Evolutionary conservation across 495 filamentous ascomycete species (phyloP).

Genomic region (Penicillium ochrochloron): DNA sequence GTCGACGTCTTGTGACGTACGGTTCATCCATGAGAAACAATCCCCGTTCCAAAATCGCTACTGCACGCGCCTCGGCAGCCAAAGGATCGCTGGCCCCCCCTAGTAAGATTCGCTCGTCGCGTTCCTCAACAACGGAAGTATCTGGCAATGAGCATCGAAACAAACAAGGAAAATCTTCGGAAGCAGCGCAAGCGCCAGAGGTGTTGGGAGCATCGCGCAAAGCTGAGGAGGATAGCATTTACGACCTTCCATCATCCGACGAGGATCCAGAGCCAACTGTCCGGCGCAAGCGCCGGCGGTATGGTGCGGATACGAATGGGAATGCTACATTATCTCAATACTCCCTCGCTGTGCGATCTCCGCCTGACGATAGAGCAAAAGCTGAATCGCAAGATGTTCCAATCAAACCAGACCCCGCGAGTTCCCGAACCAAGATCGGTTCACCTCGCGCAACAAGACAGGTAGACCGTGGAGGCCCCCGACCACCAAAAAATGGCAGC

Average conservation of each 20-base stretch:
- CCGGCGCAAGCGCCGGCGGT: conserved; percentile 26
- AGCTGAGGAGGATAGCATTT: conserved; percentile 25
- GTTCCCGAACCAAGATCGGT: background rate
- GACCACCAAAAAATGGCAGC: background rate
- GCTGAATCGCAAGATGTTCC: background rate
- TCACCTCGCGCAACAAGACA: background rate
- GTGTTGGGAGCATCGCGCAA: background rate
- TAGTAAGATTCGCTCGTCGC: conserved; percentile 6
- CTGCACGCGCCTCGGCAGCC: conserved; percentile 3
- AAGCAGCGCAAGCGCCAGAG: background rate
- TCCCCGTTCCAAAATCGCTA: conserved; percentile 8
- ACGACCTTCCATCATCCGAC: conserved; percentile 47
- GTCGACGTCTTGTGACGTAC: conserved; percentile 54
- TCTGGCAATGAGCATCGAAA: conserved; percentile 11
- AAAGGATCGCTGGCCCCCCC: background rate
- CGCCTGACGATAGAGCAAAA: background rate
- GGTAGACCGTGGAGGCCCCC: background rate
- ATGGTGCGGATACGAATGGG: conserved; percentile 11
- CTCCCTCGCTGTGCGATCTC: background rate
- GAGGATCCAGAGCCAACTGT: conserved; percentile 20
- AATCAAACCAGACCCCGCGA: background rate
- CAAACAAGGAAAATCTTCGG: conserved; percentile 9
- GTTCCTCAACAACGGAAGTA: background rate
- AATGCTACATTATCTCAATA: background rate
- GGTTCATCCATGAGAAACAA: conserved; percentile 45